Evolutionary conservation across 139 green algal species (phyloP).

Genomic region (Coelastrella sp.): DNA sequence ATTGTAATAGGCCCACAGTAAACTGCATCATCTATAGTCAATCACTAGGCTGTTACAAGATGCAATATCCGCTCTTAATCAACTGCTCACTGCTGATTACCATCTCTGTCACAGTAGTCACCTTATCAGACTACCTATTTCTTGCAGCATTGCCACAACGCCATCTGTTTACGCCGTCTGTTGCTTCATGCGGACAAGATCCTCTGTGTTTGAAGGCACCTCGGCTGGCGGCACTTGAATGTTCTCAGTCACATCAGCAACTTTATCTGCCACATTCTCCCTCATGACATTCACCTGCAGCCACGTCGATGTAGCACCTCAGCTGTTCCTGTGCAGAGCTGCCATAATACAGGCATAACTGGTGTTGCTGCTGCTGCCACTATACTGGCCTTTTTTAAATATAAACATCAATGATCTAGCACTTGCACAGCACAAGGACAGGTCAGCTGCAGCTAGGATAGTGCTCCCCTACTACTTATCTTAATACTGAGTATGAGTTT

Average conservation of each 20-base stretch:
- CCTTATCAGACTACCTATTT: too few species aligned
- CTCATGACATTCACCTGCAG: neutral
- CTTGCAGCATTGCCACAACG: too few species aligned
- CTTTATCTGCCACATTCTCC: constrained; percentile 6
- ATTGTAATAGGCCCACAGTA: too few species aligned
- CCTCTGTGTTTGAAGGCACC: constrained; percentile 30
- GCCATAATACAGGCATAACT: neutral
- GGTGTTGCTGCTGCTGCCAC: neutral
- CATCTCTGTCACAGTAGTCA: too few species aligned
- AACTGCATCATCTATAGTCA: too few species aligned
- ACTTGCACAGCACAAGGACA: too few species aligned
- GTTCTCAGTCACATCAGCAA: constrained; percentile 17
- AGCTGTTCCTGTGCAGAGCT: neutral
- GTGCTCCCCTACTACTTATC: too few species aligned
- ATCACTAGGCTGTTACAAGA: too few species aligned
- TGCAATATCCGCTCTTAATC: too few species aligned
- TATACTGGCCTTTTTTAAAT: neutral
- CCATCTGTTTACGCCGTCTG: neutral
- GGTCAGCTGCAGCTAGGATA: too few species aligned
- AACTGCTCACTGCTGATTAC: too few species aligned
- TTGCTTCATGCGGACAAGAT: constrained; percentile 9
- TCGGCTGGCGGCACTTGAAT: constrained; percentile 27
- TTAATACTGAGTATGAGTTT: too few species aligned
- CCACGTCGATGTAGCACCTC: neutral
- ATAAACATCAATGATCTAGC: neutral